phyloP scores from a whole-genome alignment of 164 flowering plant species.

The Litsea cubeba region DNA sequence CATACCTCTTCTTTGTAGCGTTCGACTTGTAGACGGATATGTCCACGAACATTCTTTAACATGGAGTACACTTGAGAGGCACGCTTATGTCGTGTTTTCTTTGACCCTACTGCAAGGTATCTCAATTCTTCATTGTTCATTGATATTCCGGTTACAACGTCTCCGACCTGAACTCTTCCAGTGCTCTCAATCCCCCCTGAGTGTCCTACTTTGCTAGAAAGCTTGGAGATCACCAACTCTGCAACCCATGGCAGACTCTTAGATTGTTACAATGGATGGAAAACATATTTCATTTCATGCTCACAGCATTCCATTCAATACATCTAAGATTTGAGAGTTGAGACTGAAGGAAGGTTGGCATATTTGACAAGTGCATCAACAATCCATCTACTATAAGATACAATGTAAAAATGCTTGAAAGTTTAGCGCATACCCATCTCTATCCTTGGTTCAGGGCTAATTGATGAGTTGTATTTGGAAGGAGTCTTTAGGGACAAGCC shows the following conservation, averaged over 20 bases:
- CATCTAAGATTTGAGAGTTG: background rate
- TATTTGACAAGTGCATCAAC: background rate
- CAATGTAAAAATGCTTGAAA: no score
- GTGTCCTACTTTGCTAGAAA: constrained; percentile 21
- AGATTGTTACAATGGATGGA: background rate
- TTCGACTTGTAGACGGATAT: constrained; percentile 25
- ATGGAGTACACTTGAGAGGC: constrained; percentile 22
- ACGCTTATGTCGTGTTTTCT: constrained; percentile 12
- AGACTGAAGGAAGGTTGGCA: background rate
- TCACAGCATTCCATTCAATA: background rate
- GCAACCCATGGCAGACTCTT: constrained; percentile 2
- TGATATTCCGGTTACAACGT: constrained; percentile 25
- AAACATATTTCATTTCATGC: background rate
- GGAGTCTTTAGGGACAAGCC: constrained; percentile 22
- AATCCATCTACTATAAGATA: background rate
- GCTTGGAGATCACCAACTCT: constrained; percentile 27
- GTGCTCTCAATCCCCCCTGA: constrained; percentile 31
- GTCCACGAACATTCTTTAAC: constrained; percentile 18
- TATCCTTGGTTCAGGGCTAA: constrained; percentile 11
- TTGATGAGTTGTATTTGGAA: constrained; percentile 16
- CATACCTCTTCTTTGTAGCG: constrained; percentile 27
- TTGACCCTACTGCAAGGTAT: constrained; percentile 23
- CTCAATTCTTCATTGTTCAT: constrained; percentile 21
- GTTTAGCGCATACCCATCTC: constrained; percentile 18
- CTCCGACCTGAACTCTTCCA: constrained; percentile 28